Conservation (phyloP, 352 stramenopile species). For the Phytophthora tubulina region DNA sequence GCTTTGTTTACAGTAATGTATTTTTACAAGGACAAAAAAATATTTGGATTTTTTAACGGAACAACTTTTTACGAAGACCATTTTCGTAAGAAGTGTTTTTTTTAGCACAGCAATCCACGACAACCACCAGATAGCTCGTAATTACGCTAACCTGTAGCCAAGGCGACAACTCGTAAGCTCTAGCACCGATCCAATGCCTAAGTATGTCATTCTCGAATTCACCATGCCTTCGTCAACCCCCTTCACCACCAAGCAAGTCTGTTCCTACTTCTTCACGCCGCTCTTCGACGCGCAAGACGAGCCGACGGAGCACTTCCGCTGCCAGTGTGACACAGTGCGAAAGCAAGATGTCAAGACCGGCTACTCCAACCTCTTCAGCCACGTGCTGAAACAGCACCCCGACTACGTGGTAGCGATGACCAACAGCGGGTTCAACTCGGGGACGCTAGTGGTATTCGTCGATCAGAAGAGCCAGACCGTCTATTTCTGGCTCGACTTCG, state of each 20-base stretch:
- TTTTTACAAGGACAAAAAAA: background rate
- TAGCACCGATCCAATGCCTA: too few species aligned
- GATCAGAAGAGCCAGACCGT: slow-evolving; percentile 18
- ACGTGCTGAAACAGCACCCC: slow-evolving; percentile 4
- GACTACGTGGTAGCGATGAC: slow-evolving; percentile 15
- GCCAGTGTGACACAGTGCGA: background rate
- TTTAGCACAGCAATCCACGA: too few species aligned
- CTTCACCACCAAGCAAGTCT: slow-evolving; percentile 13
- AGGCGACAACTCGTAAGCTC: too few species aligned
- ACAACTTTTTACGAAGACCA: too few species aligned
- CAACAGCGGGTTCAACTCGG: slow-evolving; percentile 2
- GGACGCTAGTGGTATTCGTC: background rate
- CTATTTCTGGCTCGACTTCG: slow-evolving; percentile 7
- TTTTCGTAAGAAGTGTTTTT: too few species aligned
- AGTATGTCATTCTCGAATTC: background rate
- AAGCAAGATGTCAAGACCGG: slow-evolving; percentile 14
- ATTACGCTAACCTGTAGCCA: too few species aligned
- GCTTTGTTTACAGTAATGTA: background rate
- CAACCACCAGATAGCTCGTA: too few species aligned
- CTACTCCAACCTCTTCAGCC: slow-evolving; percentile 22
- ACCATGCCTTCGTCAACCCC: background rate
- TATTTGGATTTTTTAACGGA: too few species aligned
- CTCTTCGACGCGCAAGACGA: slow-evolving; percentile 17
- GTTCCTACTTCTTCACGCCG: slow-evolving; percentile 15
- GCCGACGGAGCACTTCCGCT: slow-evolving; percentile 10